A percentile compares a stretch with the other conserved stretches of the same genome.
Evolutionary conservation across 2,329 filamentous ascomycete species (phyloP).

Genomic region (Bipolaris cookei): DNA sequence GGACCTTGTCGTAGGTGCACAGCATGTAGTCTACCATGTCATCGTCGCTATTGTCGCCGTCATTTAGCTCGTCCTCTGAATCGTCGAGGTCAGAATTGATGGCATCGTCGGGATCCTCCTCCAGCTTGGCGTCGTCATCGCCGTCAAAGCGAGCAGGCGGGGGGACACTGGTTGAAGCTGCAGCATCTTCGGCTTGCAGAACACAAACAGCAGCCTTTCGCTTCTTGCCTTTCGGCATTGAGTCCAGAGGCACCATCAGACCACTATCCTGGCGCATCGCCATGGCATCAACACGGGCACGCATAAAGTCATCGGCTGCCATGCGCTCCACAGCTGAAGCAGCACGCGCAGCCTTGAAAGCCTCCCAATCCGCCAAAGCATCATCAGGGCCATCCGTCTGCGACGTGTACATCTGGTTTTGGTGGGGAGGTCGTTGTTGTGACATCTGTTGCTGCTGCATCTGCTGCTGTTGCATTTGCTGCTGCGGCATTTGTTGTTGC

Average conservation of each 20-base stretch:
- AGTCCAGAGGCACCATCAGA: conserved; percentile 73
- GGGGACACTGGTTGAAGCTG: conserved; percentile 31
- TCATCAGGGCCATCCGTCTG: conserved; percentile 81
- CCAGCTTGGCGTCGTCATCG: conserved; percentile 61
- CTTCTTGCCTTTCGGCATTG: conserved; percentile 56
- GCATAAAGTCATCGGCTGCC: conserved; percentile 72
- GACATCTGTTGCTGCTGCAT: conserved; percentile 34
- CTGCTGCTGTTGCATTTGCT: conserved; percentile 35
- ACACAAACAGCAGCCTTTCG: conserved; percentile 48
- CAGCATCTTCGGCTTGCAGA: conserved; percentile 62
- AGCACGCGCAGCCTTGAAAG: conserved; percentile 65
- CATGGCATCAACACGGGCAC: conserved; percentile 68
- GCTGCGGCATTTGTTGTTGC: conserved; percentile 38
- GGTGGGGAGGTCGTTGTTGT: conserved; percentile 33
- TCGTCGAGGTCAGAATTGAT: conserved; percentile 99
- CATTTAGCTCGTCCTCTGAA: conserved; percentile 79
- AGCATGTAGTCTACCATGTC: conserved; percentile 89
- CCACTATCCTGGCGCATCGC: conserved; percentile 76
- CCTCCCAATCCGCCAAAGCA: conserved; percentile 62
- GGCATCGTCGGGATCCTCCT: conserved; percentile 78
- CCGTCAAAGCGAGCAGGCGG: conserved; percentile 61
- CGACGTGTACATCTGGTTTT: conserved; percentile 51
- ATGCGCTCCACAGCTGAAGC: conserved; percentile 57
- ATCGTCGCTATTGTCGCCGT: conserved; percentile 88
- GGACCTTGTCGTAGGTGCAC: conserved; percentile 99